Evolutionary conservation across 2,329 filamentous ascomycete species (phyloP).

Genomic region (Paecilomyces dactylethromorphus): DNA sequence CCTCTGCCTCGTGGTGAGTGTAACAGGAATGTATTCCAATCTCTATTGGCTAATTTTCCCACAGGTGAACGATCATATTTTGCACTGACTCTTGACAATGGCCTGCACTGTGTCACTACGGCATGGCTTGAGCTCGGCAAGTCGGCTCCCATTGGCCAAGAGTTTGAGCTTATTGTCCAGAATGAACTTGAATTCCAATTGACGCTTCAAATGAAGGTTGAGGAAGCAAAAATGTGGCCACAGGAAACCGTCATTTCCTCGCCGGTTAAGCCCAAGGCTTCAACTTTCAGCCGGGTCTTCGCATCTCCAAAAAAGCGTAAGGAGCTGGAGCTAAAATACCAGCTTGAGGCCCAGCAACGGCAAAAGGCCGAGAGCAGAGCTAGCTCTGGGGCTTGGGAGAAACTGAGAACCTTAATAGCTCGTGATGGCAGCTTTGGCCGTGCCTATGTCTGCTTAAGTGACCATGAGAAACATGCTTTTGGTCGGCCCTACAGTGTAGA

Average conservation of each 20-base stretch:
- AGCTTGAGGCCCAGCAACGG: slow-evolving; percentile 73
- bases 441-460: slow-evolving; percentile 87
- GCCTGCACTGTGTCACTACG: slow-evolving; percentile 94
- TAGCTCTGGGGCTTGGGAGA: slow-evolving; percentile 61
- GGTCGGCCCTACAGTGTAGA: slow-evolving; percentile 83
- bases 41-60: slow-evolving; percentile 16
- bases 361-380: slow-evolving; percentile 56
- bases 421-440: slow-evolving; percentile 91
- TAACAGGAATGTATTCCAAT: not conserved
- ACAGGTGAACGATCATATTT: slow-evolving; percentile 87
- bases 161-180: slow-evolving; percentile 94
- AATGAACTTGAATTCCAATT: slow-evolving; percentile 99
- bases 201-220: slow-evolving; percentile 89
- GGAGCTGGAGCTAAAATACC: slow-evolving; percentile 78
- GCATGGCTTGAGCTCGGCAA: slow-evolving; percentile 89
- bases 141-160: slow-evolving; percentile 90
- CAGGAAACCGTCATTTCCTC: slow-evolving; percentile 38
- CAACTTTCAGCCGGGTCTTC: slow-evolving; percentile 85
- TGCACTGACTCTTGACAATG: slow-evolving; percentile 94
- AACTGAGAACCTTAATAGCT: slow-evolving; percentile 77
- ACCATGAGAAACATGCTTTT: slow-evolving; percentile 82
- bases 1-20: slow-evolving; percentile 79
- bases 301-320: slow-evolving; percentile 95
- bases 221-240: slow-evolving; percentile 62
- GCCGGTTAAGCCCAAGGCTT: slow-evolving; percentile 70